Conservation (phyloP, 2,329 filamentous ascomycete species). For the Ceratocystis destructans region DNA sequence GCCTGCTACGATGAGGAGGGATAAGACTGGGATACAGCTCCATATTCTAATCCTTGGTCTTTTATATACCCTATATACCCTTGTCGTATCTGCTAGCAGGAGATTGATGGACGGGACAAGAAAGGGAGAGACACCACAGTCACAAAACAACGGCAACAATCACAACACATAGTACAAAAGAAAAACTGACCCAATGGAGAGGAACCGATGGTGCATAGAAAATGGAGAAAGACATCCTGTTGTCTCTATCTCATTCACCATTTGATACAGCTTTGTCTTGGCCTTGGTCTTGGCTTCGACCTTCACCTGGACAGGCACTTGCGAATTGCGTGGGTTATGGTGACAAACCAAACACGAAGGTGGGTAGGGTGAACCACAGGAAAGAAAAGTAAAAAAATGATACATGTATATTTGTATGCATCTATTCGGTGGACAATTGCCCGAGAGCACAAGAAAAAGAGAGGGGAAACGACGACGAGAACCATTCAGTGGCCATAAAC, state of each 20-base stretch:
- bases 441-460: neutral
- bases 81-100: neutral
- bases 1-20: neutral
- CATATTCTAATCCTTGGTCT: neutral
- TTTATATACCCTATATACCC: neutral
- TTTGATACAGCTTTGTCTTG: constrained; percentile 6
- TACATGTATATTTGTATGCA: no score
- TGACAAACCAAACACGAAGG: constrained; percentile 1
- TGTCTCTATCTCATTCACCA: constrained; percentile 2
- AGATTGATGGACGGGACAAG: neutral
- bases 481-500: no score
- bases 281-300: neutral
- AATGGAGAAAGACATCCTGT: constrained; percentile 7
- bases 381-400: neutral
- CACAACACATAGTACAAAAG: neutral
- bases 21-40: neutral
- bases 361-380: neutral
- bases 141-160: neutral
- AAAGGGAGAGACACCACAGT: neutral
- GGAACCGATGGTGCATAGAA: constrained; percentile 1
- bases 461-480: neutral
- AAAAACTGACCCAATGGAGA: constrained; percentile 3
- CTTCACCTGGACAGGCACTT: neutral
- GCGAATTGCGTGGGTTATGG: neutral
- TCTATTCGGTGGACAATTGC: no score